Conservation (phyloP, 257 asterid species). For the Solanum pimpinellifolium region DNA sequence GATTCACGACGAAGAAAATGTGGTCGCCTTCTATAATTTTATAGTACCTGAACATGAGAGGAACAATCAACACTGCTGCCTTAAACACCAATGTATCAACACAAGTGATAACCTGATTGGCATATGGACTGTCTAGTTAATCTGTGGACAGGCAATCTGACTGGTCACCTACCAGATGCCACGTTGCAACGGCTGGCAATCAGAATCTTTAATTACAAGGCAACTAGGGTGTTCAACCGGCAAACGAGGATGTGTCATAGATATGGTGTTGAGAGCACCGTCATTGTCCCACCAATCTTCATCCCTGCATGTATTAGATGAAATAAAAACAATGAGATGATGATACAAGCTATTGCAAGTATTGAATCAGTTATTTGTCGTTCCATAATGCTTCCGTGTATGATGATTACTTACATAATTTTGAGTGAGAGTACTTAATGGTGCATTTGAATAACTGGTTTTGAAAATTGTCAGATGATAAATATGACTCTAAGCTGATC, state of each 20-base stretch:
- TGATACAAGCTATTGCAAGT: too few species aligned
- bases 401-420: not conserved
- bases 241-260: slow-evolving; percentile 96
- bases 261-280: slow-evolving; percentile 93
- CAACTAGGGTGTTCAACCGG: slow-evolving; percentile 74
- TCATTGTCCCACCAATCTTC: slow-evolving; percentile 99
- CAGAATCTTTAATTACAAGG: slow-evolving; percentile 60
- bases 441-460: not conserved
- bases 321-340: not conserved
- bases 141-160: not conserved
- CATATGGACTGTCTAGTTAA: not conserved
- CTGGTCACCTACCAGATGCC: slow-evolving; percentile 68
- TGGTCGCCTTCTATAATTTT: slow-evolving; percentile 90
- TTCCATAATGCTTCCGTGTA: not conserved
- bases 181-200: slow-evolving; percentile 73
- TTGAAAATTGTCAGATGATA: not conserved
- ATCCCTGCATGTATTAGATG: slow-evolving; percentile 40
- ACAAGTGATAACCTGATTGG: not conserved
- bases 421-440: not conserved
- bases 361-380: not conserved
- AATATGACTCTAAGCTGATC: not conserved
- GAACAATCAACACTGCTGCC: not conserved
- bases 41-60: slow-evolving; percentile 53
- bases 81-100: not conserved
- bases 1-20: slow-evolving; percentile 68